These are phyloP conservation scores for Pascua guehoae DNA, from an alignment of 1,284 basidiomycete species.

Conservation along the genomic window DNA sequence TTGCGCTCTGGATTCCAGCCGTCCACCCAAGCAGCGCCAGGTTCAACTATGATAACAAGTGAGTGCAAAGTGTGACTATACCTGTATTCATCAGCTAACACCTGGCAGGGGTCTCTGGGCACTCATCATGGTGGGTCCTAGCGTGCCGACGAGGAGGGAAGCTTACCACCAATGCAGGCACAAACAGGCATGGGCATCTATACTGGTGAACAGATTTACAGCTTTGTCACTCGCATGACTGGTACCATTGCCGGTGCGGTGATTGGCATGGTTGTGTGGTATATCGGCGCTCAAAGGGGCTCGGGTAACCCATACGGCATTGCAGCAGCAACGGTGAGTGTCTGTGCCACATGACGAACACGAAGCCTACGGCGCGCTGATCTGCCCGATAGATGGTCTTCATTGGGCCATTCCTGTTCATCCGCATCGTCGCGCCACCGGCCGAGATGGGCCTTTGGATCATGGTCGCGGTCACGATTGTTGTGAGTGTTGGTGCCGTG, in stretches of 20 bases:
- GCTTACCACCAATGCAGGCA: constrained; percentile 30
- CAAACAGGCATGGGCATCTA: constrained; percentile 63
- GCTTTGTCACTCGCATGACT: constrained; percentile 54
- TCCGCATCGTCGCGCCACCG: constrained; percentile 55
- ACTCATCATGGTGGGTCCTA: constrained; percentile 55
- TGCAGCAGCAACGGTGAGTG: constrained; percentile 55
- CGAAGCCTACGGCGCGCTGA: too few species aligned
- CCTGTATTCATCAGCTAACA: constrained; percentile 20
- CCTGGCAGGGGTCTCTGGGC: constrained; percentile 54
- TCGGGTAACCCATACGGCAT: constrained; percentile 60
- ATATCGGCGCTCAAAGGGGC: constrained; percentile 53
- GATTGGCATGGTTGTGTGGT: constrained; percentile 59
- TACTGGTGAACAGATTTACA: constrained; percentile 61
- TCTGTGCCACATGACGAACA: neutral
- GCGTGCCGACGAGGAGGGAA: too few species aligned
- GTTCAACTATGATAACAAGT: constrained; percentile 47
- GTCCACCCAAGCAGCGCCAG: constrained; percentile 49
- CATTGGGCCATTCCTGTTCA: constrained; percentile 57
- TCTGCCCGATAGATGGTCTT: constrained; percentile 49
- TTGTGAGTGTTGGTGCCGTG: neutral
- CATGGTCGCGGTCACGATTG: constrained; percentile 44
- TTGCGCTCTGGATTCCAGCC: constrained; percentile 59
- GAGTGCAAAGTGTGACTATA: neutral
- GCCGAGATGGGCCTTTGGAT: constrained; percentile 45
- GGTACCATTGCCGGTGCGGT: constrained; percentile 54